A percentile compares a stretch with the other conserved stretches of the same genome.
Conservation (phyloP, 164 flowering plant species). For the Akebia trifoliata region DNA sequence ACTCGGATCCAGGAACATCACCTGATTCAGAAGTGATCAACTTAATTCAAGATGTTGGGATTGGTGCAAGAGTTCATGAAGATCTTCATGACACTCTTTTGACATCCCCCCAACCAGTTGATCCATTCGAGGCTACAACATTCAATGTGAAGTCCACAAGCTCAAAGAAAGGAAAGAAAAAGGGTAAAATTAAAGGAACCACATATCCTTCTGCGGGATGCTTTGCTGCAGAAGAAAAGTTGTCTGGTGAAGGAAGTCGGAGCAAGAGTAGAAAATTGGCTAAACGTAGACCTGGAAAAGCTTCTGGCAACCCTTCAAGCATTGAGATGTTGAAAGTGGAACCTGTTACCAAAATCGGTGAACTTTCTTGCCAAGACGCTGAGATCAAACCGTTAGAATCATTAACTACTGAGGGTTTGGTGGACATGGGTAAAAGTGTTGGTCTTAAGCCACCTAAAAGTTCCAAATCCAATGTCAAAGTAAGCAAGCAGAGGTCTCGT, state of each 20-base stretch:
- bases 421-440: slow-evolving; percentile 19
- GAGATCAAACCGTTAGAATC: slow-evolving; percentile 20
- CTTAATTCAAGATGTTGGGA: slow-evolving; percentile 34
- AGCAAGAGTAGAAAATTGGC: slow-evolving; percentile 17
- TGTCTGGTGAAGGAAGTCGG: slow-evolving; percentile 14
- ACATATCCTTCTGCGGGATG: slow-evolving; percentile 1
- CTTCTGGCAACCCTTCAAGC: slow-evolving; percentile 20
- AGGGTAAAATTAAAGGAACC: slow-evolving; percentile 18
- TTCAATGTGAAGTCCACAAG: slow-evolving; percentile 13
- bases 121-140: slow-evolving; percentile 21
- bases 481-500: slow-evolving; percentile 30
- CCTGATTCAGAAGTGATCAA: slow-evolving; percentile 88
- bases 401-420: slow-evolving; percentile 12
- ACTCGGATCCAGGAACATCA: slow-evolving; percentile 61
- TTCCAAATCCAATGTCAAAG: slow-evolving; percentile 24
- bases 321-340: slow-evolving; percentile 20
- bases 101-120: slow-evolving; percentile 21
- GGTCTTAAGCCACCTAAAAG: slow-evolving; percentile 27
- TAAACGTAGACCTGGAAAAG: slow-evolving; percentile 20
- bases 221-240: slow-evolving; percentile 16
- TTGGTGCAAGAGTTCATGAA: slow-evolving; percentile 25
- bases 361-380: slow-evolving; percentile 13
- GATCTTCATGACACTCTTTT: slow-evolving; percentile 25
- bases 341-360: slow-evolving; percentile 10
- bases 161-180: slow-evolving; percentile 35